phyloP scores from a whole-genome alignment of 2,329 filamentous ascomycete genomes.

The Phialophora expanda region DNA sequence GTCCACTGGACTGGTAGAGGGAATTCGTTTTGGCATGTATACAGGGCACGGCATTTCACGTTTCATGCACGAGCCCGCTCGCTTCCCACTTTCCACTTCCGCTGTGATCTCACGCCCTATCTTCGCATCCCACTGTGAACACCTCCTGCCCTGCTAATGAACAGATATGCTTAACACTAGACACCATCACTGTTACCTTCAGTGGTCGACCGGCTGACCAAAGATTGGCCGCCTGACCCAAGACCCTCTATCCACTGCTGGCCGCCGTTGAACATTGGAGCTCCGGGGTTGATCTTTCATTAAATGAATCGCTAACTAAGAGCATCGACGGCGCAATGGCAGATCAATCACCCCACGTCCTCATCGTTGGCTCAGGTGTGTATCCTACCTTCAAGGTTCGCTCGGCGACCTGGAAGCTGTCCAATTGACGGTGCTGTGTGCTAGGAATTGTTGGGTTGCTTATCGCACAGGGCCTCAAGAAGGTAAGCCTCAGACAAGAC shows the following conservation, averaged over 20 bases:
- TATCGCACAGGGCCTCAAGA: constrained; percentile 36
- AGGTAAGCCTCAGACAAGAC: constrained; percentile 20
- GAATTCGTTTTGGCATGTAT: not conserved
- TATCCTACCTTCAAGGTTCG: not conserved
- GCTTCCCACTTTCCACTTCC: not conserved
- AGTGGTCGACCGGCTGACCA: not conserved
- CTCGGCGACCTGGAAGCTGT: no score
- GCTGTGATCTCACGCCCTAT: not conserved
- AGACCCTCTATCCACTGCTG: not conserved
- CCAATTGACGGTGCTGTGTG: not conserved
- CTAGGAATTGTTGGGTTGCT: constrained; percentile 37
- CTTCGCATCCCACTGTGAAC: not conserved
- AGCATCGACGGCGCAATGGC: constrained; percentile 11
- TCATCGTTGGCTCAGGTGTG: constrained; percentile 33
- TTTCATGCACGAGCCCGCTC: not conserved
- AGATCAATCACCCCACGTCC: constrained; percentile 20
- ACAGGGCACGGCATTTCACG: not conserved
- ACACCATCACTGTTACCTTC: not conserved
- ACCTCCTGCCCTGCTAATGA: not conserved
- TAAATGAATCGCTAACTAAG: not conserved
- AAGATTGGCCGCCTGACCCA: not conserved
- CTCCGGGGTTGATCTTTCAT: not conserved
- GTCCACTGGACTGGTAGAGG: not conserved
- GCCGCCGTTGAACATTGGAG: not conserved
- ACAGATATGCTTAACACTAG: not conserved